Conservation (phyloP, 2,329 filamentous ascomycete species). For the Clonostachys chloroleuca region DNA sequence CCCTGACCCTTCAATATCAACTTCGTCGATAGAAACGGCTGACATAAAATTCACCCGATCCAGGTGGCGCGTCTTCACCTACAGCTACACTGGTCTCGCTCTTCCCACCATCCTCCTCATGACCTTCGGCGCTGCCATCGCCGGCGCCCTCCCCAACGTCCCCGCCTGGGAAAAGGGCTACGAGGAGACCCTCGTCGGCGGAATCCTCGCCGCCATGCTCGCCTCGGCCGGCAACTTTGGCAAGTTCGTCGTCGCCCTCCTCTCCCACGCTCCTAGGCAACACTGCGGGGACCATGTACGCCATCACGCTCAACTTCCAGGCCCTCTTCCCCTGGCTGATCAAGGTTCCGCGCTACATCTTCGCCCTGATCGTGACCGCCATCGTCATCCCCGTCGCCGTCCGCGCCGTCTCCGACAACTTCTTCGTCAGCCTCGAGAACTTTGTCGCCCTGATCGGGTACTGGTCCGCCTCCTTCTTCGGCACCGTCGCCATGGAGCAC, state of each 20-base stretch:
- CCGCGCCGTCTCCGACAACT: conserved; percentile 42
- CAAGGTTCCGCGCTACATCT: conserved; percentile 51
- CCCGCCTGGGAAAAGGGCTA: conserved; percentile 51
- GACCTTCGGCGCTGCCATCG: conserved; percentile 61
- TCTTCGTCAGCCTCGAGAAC: conserved; percentile 54
- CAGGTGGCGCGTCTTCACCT: conserved; percentile 39
- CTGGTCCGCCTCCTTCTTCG: conserved; percentile 51
- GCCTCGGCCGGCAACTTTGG: conserved; percentile 54
- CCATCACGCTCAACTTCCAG: conserved; percentile 61
- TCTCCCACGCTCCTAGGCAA: conserved; percentile 55
- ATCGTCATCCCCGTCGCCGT: conserved; percentile 57
- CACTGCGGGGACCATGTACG: conserved; percentile 55
- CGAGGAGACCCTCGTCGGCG: conserved; percentile 47
- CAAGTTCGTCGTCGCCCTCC: conserved; percentile 55
- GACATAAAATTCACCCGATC: conserved; percentile 9
- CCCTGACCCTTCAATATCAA: not conserved
- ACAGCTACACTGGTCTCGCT: conserved; percentile 51
- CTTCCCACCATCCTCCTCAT: conserved; percentile 55
- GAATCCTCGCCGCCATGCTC: conserved; percentile 56
- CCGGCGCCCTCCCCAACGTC: conserved; percentile 49
- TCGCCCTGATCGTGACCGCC: conserved; percentile 51
- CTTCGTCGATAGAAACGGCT: conserved; percentile 1
- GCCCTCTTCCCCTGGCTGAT: conserved; percentile 53
- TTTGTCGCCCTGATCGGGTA: conserved; percentile 54
- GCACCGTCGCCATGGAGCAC: conserved; percentile 42